Evolutionary conservation across 306 rosid species (phyloP).

Genomic region (Vicia faba): DNA sequence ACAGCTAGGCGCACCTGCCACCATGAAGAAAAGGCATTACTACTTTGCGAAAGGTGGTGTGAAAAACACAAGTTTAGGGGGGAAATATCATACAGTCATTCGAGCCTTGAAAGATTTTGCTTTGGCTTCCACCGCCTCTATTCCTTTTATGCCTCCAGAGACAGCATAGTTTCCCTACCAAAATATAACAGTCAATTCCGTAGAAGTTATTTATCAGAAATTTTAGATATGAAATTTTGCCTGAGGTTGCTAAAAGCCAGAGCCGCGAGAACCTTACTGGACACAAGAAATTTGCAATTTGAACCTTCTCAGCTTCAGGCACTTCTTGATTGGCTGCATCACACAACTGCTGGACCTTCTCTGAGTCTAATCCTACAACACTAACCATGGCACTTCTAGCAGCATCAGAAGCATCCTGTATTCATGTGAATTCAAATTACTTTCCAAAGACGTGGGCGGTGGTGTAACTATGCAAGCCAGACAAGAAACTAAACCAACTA

Average conservation of each 20-base stretch:
- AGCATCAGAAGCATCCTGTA: conserved; percentile 89
- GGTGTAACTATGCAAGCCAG: background rate
- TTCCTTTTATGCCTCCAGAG: conserved; percentile 95
- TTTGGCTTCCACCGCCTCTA: conserved; percentile 87
- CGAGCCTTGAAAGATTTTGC: conserved; percentile 99
- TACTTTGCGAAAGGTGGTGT: conserved; percentile 22
- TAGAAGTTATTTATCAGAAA: conserved; percentile 15
- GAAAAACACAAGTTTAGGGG: conserved; percentile 22
- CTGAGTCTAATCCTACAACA: conserved; percentile 85
- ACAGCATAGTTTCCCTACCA: conserved; percentile 94
- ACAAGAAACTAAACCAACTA: conserved; percentile 34
- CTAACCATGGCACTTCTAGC: conserved; percentile 94
- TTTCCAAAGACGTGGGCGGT: background rate
- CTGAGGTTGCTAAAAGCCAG: conserved; percentile 31
- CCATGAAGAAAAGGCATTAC: conserved; percentile 22
- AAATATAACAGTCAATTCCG: conserved; percentile 25
- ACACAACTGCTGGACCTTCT: conserved; percentile 87
- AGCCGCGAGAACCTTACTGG: conserved; percentile 61
- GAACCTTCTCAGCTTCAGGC: conserved; percentile 77
- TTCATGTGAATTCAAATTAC: conserved; percentile 1
- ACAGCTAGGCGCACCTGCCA: conserved; percentile 94
- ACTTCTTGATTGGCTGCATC: conserved; percentile 96
- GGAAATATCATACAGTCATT: conserved; percentile 67
- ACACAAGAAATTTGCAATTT: conserved; percentile 93
- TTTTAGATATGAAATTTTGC: conserved; percentile 25